A percentile compares a stretch with the other conserved stretches of the same genome.
These are phyloP conservation scores for Conringia planisiliqua DNA, from an alignment of 345 rosid genomes.

Conservation along the genomic window DNA sequence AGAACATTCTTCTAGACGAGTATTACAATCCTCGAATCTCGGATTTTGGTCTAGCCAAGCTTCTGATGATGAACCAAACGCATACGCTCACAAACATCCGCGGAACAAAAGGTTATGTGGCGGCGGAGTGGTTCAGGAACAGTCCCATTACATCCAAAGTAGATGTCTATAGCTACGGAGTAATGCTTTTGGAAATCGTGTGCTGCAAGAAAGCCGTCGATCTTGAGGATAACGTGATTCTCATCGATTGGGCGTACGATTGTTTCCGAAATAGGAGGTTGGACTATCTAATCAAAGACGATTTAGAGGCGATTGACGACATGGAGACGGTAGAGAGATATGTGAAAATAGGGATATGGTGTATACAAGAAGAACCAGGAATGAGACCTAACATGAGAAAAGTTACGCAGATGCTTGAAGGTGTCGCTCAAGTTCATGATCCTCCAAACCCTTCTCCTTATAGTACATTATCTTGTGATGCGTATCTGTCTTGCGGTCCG, in stretches of 20 bases:
- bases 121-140: constrained; percentile 51
- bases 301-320: constrained; percentile 42
- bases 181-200: constrained; percentile 37
- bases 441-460: constrained; percentile 32
- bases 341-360: constrained; percentile 53
- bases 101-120: constrained; percentile 47
- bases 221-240: constrained; percentile 2
- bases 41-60: constrained; percentile 48
- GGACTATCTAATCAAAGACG: constrained; percentile 28
- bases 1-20: constrained; percentile 44
- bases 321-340: constrained; percentile 34
- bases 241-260: constrained; percentile 47
- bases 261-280: constrained; percentile 36
- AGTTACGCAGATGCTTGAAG: constrained; percentile 44
- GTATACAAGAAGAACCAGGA: constrained; percentile 51
- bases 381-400: constrained; percentile 48
- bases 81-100: constrained; percentile 38
- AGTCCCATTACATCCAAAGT: constrained; percentile 31
- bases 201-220: constrained; percentile 35
- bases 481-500: background rate
- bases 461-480: background rate
- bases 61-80: constrained; percentile 39
- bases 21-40: constrained; percentile 31
- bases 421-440: constrained; percentile 28
- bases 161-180: constrained; percentile 38